Base-by-base conservation (phyloP, 495 filamentous ascomycete species). In the Penicillium angulare region DNA sequence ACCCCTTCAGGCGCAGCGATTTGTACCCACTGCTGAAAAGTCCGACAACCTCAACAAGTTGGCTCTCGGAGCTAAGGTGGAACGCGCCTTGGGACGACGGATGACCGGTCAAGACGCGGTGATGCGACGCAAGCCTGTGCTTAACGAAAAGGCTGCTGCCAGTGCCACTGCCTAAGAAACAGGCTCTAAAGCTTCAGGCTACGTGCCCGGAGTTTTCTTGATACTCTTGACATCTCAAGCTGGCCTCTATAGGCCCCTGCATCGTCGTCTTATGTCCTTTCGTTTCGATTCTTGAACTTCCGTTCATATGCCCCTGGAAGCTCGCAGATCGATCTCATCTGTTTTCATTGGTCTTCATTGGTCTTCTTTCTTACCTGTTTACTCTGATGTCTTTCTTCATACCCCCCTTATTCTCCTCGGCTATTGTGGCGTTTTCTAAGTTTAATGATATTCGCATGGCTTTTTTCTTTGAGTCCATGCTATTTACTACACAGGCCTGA, bases 31-130 rank as follows among this genome's bases (percentile, higher is more conserved):
- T 50, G 76, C 82, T 31, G 84, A 95, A 70, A 96, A 97, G 79
- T 84, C 76, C 42, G 89, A 88, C 53, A 87, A 88, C 66, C 69
- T 96, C 61, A 88, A 85, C 70, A 95, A 96, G 72, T 75, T 97
- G 49, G 92, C 92, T 23, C 79, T 97, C 34, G 87, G 91, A 36
- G 92, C 93, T 32, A 97, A 97, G 72, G 80, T 97, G 33, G 93
- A 98, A 65, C 85, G 93, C 32, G 93, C 93, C 10, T 82, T 98
- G 31, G 88, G 84, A 47, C 77, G 93, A 59, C 82, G 93, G 57
- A 95, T 97, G 91, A 86, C 79, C 20, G 68, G 87, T 59, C 93
- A 98, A 66, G 93, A 98, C 68, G 95, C 93, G 38, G 84, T 88
- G 49, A 92, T 95, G 81, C 82, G n/a, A n/a, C n/a, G 85, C 53